Evolutionary conservation across 305 asterid genomes (phyloP), one percentile per base, ranked within the genome.

Genomic region (Fraxinus latifolia): DNA sequence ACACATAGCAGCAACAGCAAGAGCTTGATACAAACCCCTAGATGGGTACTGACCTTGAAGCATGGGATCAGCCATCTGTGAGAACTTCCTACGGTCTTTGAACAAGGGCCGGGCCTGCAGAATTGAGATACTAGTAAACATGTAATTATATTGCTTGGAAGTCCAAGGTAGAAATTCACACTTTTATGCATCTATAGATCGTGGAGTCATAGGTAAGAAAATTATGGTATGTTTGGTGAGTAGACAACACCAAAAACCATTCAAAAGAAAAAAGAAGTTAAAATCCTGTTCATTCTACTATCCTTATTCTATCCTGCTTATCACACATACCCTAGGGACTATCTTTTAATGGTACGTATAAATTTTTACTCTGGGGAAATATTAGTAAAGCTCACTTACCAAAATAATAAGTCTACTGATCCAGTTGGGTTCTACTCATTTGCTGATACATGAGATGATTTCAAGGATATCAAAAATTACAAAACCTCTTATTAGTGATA

Each of bases 51-150:
- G 74, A 67, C 74, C 74, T 67, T 67, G 74, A 25, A 67, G 74
- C 74, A 67, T 67, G 74, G 74, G 74, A 25, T 67, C 74, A 4
- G 36, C 74, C 74, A 67, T 67, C 34, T 67, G 74, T 25, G 74
- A 67, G 74, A 67, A 67, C 74, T 67, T 67, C 74, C 74, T 67
- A 67, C 74, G 74, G 36, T 67, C 74, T 27, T 76, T 76, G 68
- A 76, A 76, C 15, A 76, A 76, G 23, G 79, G 79, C 7, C 79
- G 79, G 7, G 79, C 79, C 79, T 76, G 79, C 79, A 76, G 19
- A 67, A 67, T 67, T 67, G 17, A 3, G 74, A 67, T 67, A 27
- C 34, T 27, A 67, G 29, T 67, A 65, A 9, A 65, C n/a, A 12
- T 27, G 34, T 2, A 67, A 67, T 1, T 27, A 62, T 58, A 25